Evolutionary conservation across 306 rosid genomes (phyloP).

Genomic region (Cicer arietinum): DNA sequence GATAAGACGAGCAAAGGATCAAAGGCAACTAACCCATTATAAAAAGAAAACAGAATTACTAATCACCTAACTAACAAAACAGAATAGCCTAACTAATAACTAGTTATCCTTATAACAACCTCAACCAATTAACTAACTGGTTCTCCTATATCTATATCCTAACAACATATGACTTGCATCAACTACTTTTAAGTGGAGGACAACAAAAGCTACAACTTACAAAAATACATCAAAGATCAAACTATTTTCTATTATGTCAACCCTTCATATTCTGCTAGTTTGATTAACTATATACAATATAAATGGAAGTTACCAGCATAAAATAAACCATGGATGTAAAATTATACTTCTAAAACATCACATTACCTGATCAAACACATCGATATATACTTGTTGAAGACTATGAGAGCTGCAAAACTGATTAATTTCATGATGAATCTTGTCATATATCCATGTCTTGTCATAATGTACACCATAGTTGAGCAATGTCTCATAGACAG

Average conservation of each 20-base stretch:
- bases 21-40: too few species aligned
- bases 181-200: conserved; percentile 31
- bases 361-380: conserved; percentile 89
- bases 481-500: conserved; percentile 77
- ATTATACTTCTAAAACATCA: not conserved
- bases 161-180: conserved; percentile 13
- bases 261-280: conserved; percentile 30
- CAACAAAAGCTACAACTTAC: conserved; percentile 30
- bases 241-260: conserved; percentile 1
- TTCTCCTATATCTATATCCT: too few species aligned
- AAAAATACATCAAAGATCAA: conserved; percentile 26
- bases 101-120: too few species aligned
- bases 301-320: conserved; percentile 14
- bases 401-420: conserved; percentile 88
- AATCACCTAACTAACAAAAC: too few species aligned
- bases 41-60: too few species aligned
- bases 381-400: conserved; percentile 92
- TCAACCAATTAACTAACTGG: too few species aligned
- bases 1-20: too few species aligned
- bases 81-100: too few species aligned
- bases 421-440: conserved; percentile 94
- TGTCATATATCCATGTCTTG: conserved; percentile 94
- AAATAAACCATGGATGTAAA: conserved; percentile 21
- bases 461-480: conserved; percentile 87
- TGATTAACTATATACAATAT: conserved; percentile 10